Base-by-base conservation (phyloP, 2,329 filamentous ascomycete species). In the Sporothrix brunneoviolacea region DNA sequence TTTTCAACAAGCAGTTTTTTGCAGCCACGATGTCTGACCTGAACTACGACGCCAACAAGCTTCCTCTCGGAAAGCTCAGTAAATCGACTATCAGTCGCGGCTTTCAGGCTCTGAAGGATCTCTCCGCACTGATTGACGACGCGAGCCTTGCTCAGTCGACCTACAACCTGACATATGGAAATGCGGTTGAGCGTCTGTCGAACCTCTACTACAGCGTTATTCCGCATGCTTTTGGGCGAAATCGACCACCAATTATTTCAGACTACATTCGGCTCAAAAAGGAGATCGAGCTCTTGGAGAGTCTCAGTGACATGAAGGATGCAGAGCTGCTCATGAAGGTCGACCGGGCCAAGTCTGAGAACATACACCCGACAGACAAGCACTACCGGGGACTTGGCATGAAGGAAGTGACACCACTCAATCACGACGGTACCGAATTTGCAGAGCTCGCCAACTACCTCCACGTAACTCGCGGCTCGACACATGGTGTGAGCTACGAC, bases 11-110 rank as follows among this genome's bases (percentile, higher is more conserved):
- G 51, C 64, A 82, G 19, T 83, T 84, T 62, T 89, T 94, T 65
- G 72, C 79, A 19, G 75, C 75, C 18, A 78, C 80, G 32, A 86
- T 88, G 82, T 64, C 67, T 1, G 71, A 77, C 2, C 71, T 88
- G 57, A 86, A 86, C 57, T 89, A 89, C 58, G 83, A 89, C 58
- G 73, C 77, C 9, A 74, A 84, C 56, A 94, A 94, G 65, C 71
- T 95, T 36, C 89, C 89, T 0, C 71, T 95, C 1, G 90, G 89
- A 4, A 94, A 93, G 63, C 75, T 95, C 21, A 88, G 86, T 72
- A 89, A 91, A 60, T 69, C 76, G 12, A 93, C 87, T 18, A 84
- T 95, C 57, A 77, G 74, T 24, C 75, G 77, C 13, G 90, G 89
- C 8, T 95, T 88, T 62, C 78, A 88, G 60, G 74, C 82, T 7